Conservation (phyloP, 768 basidiomycete genomes). For the Arthromyces matolae region DNA sequence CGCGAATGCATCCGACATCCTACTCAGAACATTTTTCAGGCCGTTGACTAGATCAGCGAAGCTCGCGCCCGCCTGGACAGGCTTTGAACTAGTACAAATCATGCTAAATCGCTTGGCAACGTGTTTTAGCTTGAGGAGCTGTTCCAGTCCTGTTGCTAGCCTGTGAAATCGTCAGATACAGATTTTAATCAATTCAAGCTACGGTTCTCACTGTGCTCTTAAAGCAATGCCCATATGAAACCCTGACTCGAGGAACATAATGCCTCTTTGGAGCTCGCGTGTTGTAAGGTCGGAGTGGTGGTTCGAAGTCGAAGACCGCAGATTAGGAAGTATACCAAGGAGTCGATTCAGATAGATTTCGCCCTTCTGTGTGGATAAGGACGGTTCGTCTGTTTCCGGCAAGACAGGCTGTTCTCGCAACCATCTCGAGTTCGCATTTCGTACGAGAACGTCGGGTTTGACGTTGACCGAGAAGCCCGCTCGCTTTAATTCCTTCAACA, state of each 20-base stretch:
- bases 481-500: constrained; percentile 83
- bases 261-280: constrained; percentile 80
- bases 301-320: constrained; percentile 55
- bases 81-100: constrained; percentile 15
- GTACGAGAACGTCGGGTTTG: constrained; percentile 63
- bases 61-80: constrained; percentile 9
- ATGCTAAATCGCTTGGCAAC: constrained; percentile 25
- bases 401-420: constrained; percentile 59
- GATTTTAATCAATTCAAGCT: background rate
- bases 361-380: constrained; percentile 33
- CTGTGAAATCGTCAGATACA: constrained; percentile 19
- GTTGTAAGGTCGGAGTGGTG: constrained; percentile 84
- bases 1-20: constrained; percentile 30
- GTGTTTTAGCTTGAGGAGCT: constrained; percentile 21
- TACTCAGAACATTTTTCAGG: constrained; percentile 27
- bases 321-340: constrained; percentile 56
- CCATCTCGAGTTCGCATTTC: constrained; percentile 55
- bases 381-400: constrained; percentile 18
- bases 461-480: constrained; percentile 71
- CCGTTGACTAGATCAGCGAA: constrained; percentile 14
- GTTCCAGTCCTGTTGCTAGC: constrained; percentile 23
- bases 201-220: constrained; percentile 56
- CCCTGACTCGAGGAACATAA: constrained; percentile 75
- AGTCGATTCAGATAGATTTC: constrained; percentile 68
- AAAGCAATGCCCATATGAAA: constrained; percentile 63